Evolutionary conservation across 2,329 filamentous ascomycete genomes (phyloP).

Genomic region (Talaromyces sp.): DNA sequence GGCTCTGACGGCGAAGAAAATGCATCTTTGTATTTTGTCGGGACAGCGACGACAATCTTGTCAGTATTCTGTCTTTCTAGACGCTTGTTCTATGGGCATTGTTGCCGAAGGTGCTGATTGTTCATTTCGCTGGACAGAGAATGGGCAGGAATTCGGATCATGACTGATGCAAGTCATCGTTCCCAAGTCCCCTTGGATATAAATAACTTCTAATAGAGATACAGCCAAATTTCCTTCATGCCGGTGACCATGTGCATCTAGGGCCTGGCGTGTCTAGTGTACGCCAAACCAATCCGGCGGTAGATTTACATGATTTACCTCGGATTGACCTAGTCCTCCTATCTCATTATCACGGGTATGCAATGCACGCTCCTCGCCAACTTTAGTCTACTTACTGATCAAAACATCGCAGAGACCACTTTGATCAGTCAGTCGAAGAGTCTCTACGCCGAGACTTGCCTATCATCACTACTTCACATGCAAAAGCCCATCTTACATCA

Average conservation of each 20-base stretch:
- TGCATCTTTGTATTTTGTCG: constrained; percentile 37
- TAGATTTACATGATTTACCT: constrained; percentile 57
- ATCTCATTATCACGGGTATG: constrained; percentile 58
- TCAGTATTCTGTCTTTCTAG: constrained; percentile 15
- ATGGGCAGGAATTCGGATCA: constrained; percentile 36
- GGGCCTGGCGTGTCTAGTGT: constrained; percentile 57
- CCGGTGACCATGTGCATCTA: constrained; percentile 61
- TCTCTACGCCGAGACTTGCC: constrained; percentile 51
- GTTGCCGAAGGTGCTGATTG: neutral
- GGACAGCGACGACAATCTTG: constrained; percentile 38
- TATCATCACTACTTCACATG: constrained; percentile 61
- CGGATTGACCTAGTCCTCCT: constrained; percentile 56
- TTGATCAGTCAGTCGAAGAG: constrained; percentile 50
- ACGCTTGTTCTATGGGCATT: too few species aligned
- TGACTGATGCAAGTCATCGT: constrained; percentile 33
- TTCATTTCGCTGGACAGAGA: constrained; percentile 23
- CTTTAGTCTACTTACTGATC: neutral
- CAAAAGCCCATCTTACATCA: constrained; percentile 48
- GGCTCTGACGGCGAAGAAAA: constrained; percentile 25
- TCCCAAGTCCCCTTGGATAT: neutral
- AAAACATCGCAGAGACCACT: constrained; percentile 43
- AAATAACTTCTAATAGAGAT: neutral
- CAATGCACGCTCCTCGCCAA: too few species aligned
- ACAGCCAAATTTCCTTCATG: constrained; percentile 60
- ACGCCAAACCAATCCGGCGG: constrained; percentile 54